Evolutionary conservation across 1,284 basidiomycete genomes (phyloP).

Genomic region (Cutaneotrichosporon cyanovorans): DNA sequence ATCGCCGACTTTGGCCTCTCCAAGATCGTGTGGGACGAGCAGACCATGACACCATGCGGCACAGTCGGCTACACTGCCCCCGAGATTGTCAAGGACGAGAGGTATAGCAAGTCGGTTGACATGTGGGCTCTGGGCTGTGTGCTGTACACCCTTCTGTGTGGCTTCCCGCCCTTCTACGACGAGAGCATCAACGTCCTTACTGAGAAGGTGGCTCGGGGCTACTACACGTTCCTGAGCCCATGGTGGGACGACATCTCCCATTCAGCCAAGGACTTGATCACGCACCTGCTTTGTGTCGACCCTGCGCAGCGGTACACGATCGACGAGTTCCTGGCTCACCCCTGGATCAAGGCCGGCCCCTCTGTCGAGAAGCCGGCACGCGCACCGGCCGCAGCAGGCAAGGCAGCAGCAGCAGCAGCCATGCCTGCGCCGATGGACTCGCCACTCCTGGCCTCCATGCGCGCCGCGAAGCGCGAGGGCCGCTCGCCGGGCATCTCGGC

Average conservation of each 20-base stretch:
- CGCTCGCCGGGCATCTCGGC: constrained; percentile 85
- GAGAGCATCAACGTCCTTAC: constrained; percentile 97
- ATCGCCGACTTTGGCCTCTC: constrained; percentile 98
- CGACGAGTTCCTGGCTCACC: constrained; percentile 93
- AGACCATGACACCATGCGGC: constrained; percentile 98
- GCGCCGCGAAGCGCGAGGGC: constrained; percentile 64
- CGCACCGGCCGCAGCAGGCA: not conserved
- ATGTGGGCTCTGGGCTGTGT: constrained; percentile 99
- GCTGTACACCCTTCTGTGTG: constrained; percentile 95
- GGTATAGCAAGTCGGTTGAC: constrained; percentile 96
- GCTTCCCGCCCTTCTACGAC: constrained; percentile 98
- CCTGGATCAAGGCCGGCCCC: constrained; percentile 59
- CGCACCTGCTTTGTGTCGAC: constrained; percentile 91
- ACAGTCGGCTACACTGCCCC: constrained; percentile 99
- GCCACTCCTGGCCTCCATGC: constrained; percentile 72
- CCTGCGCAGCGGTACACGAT: constrained; percentile 93
- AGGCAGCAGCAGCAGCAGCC: constrained; percentile 33
- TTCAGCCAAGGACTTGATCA: constrained; percentile 88
- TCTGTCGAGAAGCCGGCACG: constrained; percentile 50
- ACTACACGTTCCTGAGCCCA: constrained; percentile 96
- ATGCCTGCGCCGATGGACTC: constrained; percentile 80
- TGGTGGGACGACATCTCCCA: constrained; percentile 98
- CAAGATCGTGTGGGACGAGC: constrained; percentile 98
- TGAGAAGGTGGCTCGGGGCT: constrained; percentile 94
- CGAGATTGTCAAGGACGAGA: constrained; percentile 98